These are phyloP conservation scores for Xerocomus brunneocitrinus DNA, from an alignment of 768 basidiomycete genomes.

Conservation along the genomic window DNA sequence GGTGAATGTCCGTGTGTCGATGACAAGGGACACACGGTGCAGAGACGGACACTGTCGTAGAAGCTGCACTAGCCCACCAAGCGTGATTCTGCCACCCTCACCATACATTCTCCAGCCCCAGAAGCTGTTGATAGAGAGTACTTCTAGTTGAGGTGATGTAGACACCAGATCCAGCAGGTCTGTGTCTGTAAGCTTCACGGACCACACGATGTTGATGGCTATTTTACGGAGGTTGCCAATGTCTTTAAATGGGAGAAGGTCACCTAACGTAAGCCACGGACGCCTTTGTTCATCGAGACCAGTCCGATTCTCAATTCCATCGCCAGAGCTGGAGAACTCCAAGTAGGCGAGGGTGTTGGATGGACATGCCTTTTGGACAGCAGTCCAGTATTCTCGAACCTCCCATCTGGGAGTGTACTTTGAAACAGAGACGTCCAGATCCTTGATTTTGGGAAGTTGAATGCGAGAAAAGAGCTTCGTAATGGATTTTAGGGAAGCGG, in stretches of 20 bases:
- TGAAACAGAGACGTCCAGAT: background rate
- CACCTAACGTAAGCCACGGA: background rate
- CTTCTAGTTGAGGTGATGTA: background rate
- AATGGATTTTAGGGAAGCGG: background rate
- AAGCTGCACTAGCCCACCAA: background rate
- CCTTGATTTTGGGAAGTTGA: background rate
- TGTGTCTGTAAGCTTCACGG: background rate
- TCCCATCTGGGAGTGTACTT: background rate
- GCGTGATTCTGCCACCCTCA: background rate
- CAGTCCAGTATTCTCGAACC: background rate
- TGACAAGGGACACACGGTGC: background rate
- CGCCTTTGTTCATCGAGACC: background rate
- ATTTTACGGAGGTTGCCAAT: background rate
- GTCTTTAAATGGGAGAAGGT: background rate
- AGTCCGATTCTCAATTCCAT: too few relatives aligned
- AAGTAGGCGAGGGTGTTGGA: too few relatives aligned
- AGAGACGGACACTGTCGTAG: background rate
- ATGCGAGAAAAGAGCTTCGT: background rate
- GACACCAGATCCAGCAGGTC: background rate
- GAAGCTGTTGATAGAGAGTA: background rate
- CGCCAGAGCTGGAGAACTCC: background rate
- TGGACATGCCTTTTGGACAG: too few relatives aligned
- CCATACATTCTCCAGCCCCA: background rate
- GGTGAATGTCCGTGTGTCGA: background rate
- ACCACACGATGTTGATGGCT: background rate